Percentiles rank a stretch among this genome's conserved stretches.
Conservation (phyloP, 2,329 filamentous ascomycete genomes). For the Lachnellula arida region DNA sequence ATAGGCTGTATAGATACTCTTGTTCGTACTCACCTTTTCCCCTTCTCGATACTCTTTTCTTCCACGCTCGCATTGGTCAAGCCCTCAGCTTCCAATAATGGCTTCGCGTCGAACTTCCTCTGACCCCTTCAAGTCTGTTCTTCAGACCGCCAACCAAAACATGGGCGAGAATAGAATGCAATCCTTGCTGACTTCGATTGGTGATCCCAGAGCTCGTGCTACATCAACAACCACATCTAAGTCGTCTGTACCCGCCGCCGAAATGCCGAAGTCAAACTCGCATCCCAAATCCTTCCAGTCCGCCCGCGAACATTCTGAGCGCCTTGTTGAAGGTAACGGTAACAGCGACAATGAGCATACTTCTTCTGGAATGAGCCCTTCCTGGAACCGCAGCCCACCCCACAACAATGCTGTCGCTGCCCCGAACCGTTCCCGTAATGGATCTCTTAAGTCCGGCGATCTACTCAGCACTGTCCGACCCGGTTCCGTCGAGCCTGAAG, state of each 20-base stretch:
- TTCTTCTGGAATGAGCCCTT: neutral
- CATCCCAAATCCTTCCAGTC: neutral
- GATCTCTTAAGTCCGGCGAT: neutral
- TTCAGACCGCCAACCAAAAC: neutral
- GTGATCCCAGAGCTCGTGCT: constrained; percentile 9
- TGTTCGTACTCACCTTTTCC: neutral
- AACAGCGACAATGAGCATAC: neutral
- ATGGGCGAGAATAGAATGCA: constrained; percentile 19
- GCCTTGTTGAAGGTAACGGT: neutral
- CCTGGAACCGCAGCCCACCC: neutral
- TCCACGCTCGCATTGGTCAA: constrained; percentile 1
- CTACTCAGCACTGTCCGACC: constrained; percentile 21
- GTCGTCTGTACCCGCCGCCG: neutral
- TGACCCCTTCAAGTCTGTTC: neutral
- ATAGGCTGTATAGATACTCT: constrained; percentile 19
- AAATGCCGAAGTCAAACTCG: neutral
- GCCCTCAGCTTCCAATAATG: neutral
- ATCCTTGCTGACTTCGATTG: constrained; percentile 18
- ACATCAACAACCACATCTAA: neutral
- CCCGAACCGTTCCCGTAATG: neutral
- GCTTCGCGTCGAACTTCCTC: neutral
- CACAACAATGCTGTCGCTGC: neutral
- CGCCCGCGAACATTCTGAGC: neutral
- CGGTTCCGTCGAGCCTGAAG: constrained; percentile 18
- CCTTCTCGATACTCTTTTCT: neutral